These are phyloP conservation scores for Aspergillus flavus DNA, from an alignment of 2,329 filamentous ascomycete species.

Conservation along the genomic window DNA sequence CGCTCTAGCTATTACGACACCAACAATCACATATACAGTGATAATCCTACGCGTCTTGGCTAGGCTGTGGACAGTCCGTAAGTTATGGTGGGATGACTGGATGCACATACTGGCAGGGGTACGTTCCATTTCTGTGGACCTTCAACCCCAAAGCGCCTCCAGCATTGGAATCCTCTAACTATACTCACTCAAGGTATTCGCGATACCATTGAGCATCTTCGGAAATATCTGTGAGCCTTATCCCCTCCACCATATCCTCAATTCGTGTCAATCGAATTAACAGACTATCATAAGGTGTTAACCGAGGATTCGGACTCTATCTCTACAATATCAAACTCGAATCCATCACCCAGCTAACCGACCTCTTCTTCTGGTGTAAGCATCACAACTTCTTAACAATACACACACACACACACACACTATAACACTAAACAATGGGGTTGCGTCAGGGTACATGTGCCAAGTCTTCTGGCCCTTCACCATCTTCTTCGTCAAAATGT, in stretches of 20 bases:
- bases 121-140: background rate
- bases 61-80: background rate
- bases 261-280: background rate
- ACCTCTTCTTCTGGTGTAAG: constrained; percentile 3
- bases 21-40: background rate
- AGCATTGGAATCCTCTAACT: background rate
- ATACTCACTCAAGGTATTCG: background rate
- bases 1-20: background rate
- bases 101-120: constrained; percentile 7
- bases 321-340: background rate
- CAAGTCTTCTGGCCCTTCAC: constrained; percentile 3
- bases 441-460: background rate
- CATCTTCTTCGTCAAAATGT: constrained; percentile 5
- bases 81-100: constrained; percentile 4
- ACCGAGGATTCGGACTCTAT: background rate
- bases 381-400: background rate
- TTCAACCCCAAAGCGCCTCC: background rate
- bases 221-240: background rate
- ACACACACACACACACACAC: too few species aligned
- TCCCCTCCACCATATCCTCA: background rate
- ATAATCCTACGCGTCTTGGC: background rate
- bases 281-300: background rate
- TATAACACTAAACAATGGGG: background rate
- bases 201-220: background rate
- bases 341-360: background rate